phyloP scores from a whole-genome alignment of 768 basidiomycete genomes.

The Zangia roseola region DNA sequence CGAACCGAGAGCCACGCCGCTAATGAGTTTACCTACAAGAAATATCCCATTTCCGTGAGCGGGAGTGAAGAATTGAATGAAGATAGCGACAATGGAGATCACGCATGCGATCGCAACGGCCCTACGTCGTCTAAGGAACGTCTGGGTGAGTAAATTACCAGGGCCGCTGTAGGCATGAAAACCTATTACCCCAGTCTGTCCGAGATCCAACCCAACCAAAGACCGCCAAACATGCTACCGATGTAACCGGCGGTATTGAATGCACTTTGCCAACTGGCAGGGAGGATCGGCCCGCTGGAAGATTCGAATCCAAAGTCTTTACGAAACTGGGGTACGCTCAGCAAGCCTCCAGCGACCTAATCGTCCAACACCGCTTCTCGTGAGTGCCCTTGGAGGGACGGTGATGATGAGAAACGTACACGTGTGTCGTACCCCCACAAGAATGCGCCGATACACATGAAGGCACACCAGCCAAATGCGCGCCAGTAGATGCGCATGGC shows the following conservation, averaged over 20 bases:
- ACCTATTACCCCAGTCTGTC: slow-evolving; percentile 20
- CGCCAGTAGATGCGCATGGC: slow-evolving; percentile 26
- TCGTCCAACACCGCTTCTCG: no score
- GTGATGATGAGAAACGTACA: slow-evolving; percentile 5
- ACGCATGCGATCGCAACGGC: slow-evolving; percentile 21
- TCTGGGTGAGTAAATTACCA: not conserved
- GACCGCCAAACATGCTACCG: slow-evolving; percentile 28
- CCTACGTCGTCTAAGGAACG: slow-evolving; percentile 26
- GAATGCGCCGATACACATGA: slow-evolving; percentile 24
- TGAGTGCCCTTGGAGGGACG: not conserved
- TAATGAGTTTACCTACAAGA: slow-evolving; percentile 25
- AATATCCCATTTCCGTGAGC: slow-evolving; percentile 23
- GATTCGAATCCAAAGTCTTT: slow-evolving; percentile 22
- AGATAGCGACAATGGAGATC: slow-evolving; percentile 22
- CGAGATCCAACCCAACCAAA: slow-evolving; percentile 22
- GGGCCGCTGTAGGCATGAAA: no score
- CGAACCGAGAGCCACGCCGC: slow-evolving; percentile 26
- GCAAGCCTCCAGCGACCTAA: slow-evolving; percentile 21
- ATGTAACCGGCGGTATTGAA: slow-evolving; percentile 25
- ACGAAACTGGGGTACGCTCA: slow-evolving; percentile 25
- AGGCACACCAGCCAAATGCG: slow-evolving; percentile 23
- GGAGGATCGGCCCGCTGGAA: slow-evolving; percentile 7
- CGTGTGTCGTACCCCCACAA: slow-evolving; percentile 27
- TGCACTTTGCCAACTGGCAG: slow-evolving; percentile 30
- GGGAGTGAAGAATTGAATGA: slow-evolving; percentile 25